Base-by-base conservation (phyloP, 495 filamentous ascomycete genomes). In the Aspergillus cristatus region DNA sequence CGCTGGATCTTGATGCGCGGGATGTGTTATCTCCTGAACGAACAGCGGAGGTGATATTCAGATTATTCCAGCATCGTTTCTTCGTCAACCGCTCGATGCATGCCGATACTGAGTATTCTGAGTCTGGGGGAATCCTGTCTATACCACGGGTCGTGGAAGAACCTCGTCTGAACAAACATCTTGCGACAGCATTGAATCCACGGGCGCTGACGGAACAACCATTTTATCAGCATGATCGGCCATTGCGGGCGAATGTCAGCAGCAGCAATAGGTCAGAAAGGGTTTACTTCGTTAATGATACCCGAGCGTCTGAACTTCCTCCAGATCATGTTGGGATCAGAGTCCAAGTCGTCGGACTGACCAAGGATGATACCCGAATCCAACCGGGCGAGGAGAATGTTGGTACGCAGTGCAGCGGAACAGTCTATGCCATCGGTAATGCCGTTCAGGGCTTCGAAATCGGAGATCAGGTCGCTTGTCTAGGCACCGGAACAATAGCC, bases 391-490 rank as follows among this genome's bases (percentile, higher is more conserved):
- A 62, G 15, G 22, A 38, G 16, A 18, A 40, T 2, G 43, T 74
- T 17, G 70, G 70, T 3, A 42, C 54, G 12, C 67, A 74, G 40
- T 60, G 60, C 25, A 46, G 51, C 13, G 72, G 71, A 13, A 40
- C 70, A 8, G 48, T 78, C 14, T 58, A 51, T 8, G 41, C 37
- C 12, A 11, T 30, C 7, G 44, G 41, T 6, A 2, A 53, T 14
- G 43, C 33, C 4, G 50, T 63, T 13, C 35, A 46, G 16, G 29
- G 41, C 13, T 53, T 57, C 22, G 43, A 43, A 22, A 41, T 54
- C 8, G 74, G 70, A 6, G 60, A 74, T 18, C 60, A 67, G 6
- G 70, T 75, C 17, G 51, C 44, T 6, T 32, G 55, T 35, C 36
- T 57, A 34, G 32, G 32, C 17, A 54, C 50, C 0, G 35, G 41